Conservation (phyloP, 805 yeast species). For the Yarrowia divulgata region DNA sequence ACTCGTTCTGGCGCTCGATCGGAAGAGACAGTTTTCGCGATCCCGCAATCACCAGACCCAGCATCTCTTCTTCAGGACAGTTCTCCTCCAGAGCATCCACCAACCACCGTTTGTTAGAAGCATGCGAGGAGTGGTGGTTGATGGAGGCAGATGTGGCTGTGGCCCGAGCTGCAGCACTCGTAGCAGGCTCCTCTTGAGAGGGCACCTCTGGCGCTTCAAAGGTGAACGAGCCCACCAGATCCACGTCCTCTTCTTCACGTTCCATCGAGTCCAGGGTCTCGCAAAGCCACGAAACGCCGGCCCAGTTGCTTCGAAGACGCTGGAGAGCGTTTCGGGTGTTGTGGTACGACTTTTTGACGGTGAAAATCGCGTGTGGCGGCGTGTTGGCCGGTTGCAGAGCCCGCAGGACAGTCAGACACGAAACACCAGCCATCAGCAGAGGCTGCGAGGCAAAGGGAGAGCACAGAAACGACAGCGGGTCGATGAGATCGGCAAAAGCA, state of each 20-base stretch:
- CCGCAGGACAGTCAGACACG: slow-evolving; percentile 45
- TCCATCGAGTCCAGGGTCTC: slow-evolving; percentile 46
- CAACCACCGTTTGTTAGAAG: slow-evolving; percentile 30
- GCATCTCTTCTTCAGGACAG: slow-evolving; percentile 33
- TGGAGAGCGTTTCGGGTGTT: slow-evolving; percentile 45
- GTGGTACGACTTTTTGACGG: slow-evolving; percentile 44
- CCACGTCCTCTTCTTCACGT: slow-evolving; percentile 47
- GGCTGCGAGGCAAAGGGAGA: slow-evolving; percentile 48
- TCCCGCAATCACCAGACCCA: slow-evolving; percentile 34
- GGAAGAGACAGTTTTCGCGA: slow-evolving; percentile 28
- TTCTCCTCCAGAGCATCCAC: slow-evolving; percentile 29
- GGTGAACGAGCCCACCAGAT: slow-evolving; percentile 40
- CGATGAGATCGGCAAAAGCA: slow-evolving; percentile 46
- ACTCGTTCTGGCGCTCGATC: slow-evolving; percentile 31
- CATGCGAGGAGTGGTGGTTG: slow-evolving; percentile 2
- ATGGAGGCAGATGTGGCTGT: slow-evolving; percentile 8
- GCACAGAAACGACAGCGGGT: slow-evolving; percentile 46
- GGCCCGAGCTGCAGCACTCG: slow-evolving; percentile 10
- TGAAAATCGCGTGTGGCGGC: slow-evolving; percentile 41
- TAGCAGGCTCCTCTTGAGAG: slow-evolving; percentile 17
- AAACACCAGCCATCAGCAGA: slow-evolving; percentile 46
- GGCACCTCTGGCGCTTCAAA: slow-evolving; percentile 25
- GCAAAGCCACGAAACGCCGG: slow-evolving; percentile 47
- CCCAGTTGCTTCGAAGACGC: slow-evolving; percentile 45
- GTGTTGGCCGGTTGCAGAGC: slow-evolving; percentile 42